Evolutionary conservation across 148 eudicot genomes (phyloP).

Genomic region (Polygonum aviculare): DNA sequence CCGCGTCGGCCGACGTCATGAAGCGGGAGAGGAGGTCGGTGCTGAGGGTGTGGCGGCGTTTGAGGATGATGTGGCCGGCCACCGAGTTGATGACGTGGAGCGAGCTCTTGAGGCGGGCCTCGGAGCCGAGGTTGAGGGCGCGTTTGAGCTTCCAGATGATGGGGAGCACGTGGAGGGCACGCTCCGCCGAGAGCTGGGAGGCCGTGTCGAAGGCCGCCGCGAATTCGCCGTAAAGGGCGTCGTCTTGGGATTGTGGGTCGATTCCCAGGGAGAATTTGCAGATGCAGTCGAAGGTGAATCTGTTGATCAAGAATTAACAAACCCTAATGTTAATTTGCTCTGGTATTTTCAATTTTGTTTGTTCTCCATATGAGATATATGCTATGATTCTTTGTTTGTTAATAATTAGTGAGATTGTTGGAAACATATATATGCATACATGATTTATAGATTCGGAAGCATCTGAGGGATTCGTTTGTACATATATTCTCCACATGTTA

Average conservation of each 20-base stretch:
- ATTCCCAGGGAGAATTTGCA: conserved; percentile 60
- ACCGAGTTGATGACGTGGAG: conserved; percentile 29
- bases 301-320: background rate
- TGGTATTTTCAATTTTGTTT: no score
- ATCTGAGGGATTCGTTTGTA: no score
- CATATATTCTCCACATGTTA: no score
- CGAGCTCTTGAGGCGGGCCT: conserved; percentile 33
- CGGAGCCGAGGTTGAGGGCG: conserved; percentile 36
- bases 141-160: conserved; percentile 50
- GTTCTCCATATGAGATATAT: no score
- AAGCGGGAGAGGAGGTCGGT: conserved; percentile 49
- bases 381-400: no score
- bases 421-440: no score
- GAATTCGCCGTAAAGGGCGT: conserved; percentile 26
- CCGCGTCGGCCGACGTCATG: conserved; percentile 19
- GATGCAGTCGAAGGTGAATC: conserved; percentile 48
- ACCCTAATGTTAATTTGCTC: no score
- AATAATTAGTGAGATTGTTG: no score
- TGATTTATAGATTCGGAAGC: no score
- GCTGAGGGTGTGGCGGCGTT: background rate
- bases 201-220: conserved; percentile 48
- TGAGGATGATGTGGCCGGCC: conserved; percentile 37
- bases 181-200: conserved; percentile 45
- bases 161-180: conserved; percentile 46
- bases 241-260: conserved; percentile 31